phyloP scores from a whole-genome alignment of 2,329 filamentous ascomycete species.

The Fusarium ambrosium region DNA sequence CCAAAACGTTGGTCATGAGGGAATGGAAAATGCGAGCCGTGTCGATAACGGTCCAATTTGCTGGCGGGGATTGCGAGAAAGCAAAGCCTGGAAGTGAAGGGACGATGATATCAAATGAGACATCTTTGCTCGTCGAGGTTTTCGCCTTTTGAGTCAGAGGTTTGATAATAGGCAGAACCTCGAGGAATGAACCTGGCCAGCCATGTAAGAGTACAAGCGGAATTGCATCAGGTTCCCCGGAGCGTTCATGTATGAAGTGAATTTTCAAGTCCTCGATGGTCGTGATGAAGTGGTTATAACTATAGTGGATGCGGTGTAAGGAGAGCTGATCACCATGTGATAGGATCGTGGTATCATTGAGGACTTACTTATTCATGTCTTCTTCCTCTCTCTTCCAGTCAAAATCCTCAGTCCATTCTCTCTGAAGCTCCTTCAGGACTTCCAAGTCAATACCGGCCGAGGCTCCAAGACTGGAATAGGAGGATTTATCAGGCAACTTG shows the following conservation, averaged over 20 bases:
- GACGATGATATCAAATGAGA: conserved; percentile 41
- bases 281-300: not conserved
- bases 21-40: conserved; percentile 54
- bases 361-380: conserved; percentile 29
- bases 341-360: not conserved
- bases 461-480: conserved; percentile 5
- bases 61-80: conserved; percentile 50
- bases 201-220: conserved; percentile 59
- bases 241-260: conserved; percentile 45
- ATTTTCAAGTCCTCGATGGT: conserved; percentile 33
- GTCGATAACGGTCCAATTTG: conserved; percentile 53
- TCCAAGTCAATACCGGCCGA: conserved; percentile 25
- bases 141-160: conserved; percentile 1
- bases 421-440: conserved; percentile 19
- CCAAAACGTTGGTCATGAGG: conserved; percentile 55
- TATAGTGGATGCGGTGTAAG: not conserved
- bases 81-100: conserved; percentile 57
- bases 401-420: conserved; percentile 33
- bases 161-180: conserved; percentile 51
- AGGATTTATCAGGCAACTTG: conserved; percentile 11
- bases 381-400: conserved; percentile 37
- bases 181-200: conserved; percentile 61
- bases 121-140: not conserved
- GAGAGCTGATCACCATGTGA: not conserved
- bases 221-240: conserved; percentile 47